A percentile compares a stretch with the other conserved stretches of the same genome.
Conservation (phyloP, 1,139 yeast genomes). For the Tardiomyces digboiensis region DNA sequence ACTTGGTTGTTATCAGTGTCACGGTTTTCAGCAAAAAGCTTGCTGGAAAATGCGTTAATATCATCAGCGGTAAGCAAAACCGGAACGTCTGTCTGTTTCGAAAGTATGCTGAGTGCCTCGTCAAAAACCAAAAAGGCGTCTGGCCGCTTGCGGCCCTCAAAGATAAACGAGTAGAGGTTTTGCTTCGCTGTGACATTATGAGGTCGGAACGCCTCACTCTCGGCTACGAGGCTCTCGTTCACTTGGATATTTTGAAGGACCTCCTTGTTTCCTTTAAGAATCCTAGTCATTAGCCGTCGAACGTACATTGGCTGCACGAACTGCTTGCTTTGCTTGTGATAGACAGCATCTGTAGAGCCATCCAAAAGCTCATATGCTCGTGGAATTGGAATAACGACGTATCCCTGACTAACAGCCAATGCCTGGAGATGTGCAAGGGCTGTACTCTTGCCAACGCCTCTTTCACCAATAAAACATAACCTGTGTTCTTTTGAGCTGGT, state of each 20-base stretch:
- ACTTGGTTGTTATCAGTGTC: conserved; percentile 48
- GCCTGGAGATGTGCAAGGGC: conserved; percentile 67
- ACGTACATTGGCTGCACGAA: conserved; percentile 80
- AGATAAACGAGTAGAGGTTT: conserved; percentile 40
- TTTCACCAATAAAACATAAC: conserved; percentile 53
- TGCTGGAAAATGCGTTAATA: conserved; percentile 53
- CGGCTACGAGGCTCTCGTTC: conserved; percentile 4
- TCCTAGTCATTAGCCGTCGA: conserved; percentile 48
- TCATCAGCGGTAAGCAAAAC: conserved; percentile 69
- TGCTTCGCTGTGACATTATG: neutral
- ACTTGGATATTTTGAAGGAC: conserved; percentile 36
- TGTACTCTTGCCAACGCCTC: conserved; percentile 78
- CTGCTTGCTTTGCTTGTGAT: conserved; percentile 37
- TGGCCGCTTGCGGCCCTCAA: conserved; percentile 40
- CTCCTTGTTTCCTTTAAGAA: conserved; percentile 46
- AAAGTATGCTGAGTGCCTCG: conserved; percentile 36
- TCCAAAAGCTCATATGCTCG: conserved; percentile 52
- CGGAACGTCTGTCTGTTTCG: conserved; percentile 38
- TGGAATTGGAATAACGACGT: conserved; percentile 57
- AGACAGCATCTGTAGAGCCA: conserved; percentile 63
- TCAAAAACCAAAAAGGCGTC: conserved; percentile 34
- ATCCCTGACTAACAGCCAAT: conserved; percentile 37
- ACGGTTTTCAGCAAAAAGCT: conserved; percentile 51
- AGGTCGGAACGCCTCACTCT: conserved; percentile 1
- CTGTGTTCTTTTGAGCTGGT: conserved; percentile 37